A percentile compares a stretch with the other conserved stretches of the same genome.
phyloP scores from a whole-genome alignment of 805 yeast species.

The Lipomyces sp. region DNA sequence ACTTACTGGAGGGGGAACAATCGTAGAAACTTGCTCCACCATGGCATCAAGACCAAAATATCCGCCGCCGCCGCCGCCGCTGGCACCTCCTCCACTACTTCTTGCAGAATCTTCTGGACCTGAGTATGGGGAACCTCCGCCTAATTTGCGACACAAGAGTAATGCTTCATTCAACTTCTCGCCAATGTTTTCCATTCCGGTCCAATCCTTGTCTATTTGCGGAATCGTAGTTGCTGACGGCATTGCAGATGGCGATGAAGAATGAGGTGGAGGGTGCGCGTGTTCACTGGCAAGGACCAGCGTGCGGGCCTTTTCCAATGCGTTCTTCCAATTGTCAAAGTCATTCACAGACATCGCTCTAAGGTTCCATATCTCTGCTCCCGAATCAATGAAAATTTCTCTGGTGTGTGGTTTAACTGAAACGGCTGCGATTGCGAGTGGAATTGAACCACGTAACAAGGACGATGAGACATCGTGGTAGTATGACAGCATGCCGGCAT shows the following conservation, averaged over 20 bases:
- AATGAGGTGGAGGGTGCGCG: not conserved
- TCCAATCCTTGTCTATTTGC: slow-evolving; percentile 14
- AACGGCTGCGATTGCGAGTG: slow-evolving; percentile 77
- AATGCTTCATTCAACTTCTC: slow-evolving; percentile 18
- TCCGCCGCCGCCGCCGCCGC: not conserved
- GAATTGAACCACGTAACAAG: slow-evolving; percentile 89
- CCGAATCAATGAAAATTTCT: slow-evolving; percentile 85
- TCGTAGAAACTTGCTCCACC: slow-evolving; percentile 13
- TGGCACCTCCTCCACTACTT: not conserved
- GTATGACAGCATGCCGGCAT: slow-evolving; percentile 82
- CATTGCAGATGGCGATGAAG: slow-evolving; percentile 15
- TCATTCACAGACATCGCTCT: slow-evolving; percentile 68
- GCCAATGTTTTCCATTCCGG: slow-evolving; percentile 18
- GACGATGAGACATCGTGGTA: slow-evolving; percentile 66
- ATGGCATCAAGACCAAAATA: slow-evolving; percentile 21
- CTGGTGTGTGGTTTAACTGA: slow-evolving; percentile 71
- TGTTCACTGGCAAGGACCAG: slow-evolving; percentile 9
- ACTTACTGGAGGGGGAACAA: not conserved
- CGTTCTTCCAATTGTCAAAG: slow-evolving; percentile 82
- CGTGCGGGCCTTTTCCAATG: slow-evolving; percentile 44
- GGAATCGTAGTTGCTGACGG: slow-evolving; percentile 9
- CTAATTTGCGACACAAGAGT: slow-evolving; percentile 5
- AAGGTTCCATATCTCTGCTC: slow-evolving; percentile 91
- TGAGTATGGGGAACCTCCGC: not conserved
- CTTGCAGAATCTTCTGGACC: not conserved